Base-by-base conservation (phyloP, 768 basidiomycete genomes). In the Kwoniella sp. region DNA sequence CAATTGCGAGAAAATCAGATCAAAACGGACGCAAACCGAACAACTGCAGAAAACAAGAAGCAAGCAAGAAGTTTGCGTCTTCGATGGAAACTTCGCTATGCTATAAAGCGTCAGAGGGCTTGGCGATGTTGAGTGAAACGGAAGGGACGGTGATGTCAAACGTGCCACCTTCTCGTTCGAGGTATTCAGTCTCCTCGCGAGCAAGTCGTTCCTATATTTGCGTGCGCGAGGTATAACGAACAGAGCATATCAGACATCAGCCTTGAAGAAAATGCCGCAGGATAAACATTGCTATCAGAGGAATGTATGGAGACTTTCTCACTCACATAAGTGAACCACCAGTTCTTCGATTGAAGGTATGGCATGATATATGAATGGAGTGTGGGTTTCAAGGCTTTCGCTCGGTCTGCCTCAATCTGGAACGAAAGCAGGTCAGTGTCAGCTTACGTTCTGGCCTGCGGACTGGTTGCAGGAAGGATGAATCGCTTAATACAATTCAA, bases 121-220 rank as follows among this genome's bases (percentile, higher is more conserved):
- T 67, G 50, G 63, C 68, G 36, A 72, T 67, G 25, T 58, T 44
- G 30, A 74, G 24, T 26, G 60, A 60, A 29, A 68, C 60, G 4
- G 55, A 63, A 21, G 68, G 70, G 33, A 67, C 51, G 57, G 60
- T 40, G 7, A 60, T 55, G 30, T 68, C 69, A 40, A 78, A 77
- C 47, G 54, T 68, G 10, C 78, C 78, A 12, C 72, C 78, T 53
- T 77, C 75, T 26, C 69, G 55, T 55, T 78, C 78, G 54, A 79
- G 71, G 58, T 79, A 79, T 29, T 74, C 72, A n/a, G 67, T 68
- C 54, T 79, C 78, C 52, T 72, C 67, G 12, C 65, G 64, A 2
- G 75, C 74, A 19, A 65, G 46, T 22, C 67, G 67, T 65, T 67
- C 57, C 68, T 69, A 46, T 4, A 36, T 6, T 44, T 6, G 33